A percentile compares a stretch with the other conserved stretches of the same genome.
Evolutionary conservation across 345 rosid species (phyloP).

Genomic region (Capsella bursapastoris): DNA sequence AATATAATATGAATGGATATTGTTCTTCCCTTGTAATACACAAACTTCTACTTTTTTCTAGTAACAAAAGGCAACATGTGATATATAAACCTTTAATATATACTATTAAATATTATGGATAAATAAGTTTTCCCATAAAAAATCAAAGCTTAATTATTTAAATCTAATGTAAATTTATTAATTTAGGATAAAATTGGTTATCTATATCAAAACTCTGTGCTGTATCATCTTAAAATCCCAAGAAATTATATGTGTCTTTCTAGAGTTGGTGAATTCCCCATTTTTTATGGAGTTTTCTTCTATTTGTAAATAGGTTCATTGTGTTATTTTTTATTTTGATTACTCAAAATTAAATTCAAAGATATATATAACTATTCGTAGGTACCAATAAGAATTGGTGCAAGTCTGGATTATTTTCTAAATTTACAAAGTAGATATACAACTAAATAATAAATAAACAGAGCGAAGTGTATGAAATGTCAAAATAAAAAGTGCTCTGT

Average conservation of each 20-base stretch:
- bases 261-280: not conserved
- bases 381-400: not conserved
- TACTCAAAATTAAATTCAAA: too few relatives aligned
- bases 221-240: not conserved
- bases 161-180: not conserved
- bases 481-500: constrained; percentile 34
- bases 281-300: not conserved
- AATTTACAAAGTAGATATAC: not conserved
- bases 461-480: not conserved
- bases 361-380: not conserved
- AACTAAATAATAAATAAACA: not conserved
- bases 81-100: too few relatives aligned
- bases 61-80: not conserved
- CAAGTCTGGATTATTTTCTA: not conserved
- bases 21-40: not conserved
- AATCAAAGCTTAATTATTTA: not conserved
- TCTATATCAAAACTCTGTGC: not conserved
- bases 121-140: not conserved
- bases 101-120: too few relatives aligned
- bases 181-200: not conserved
- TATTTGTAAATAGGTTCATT: not conserved
- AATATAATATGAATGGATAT: not conserved
- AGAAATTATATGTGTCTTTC: too few relatives aligned
- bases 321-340: too few relatives aligned
- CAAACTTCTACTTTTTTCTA: not conserved